phyloP scores from a whole-genome alignment of 768 basidiomycete species.

The Trichaptum fuscoviolaceum region DNA sequence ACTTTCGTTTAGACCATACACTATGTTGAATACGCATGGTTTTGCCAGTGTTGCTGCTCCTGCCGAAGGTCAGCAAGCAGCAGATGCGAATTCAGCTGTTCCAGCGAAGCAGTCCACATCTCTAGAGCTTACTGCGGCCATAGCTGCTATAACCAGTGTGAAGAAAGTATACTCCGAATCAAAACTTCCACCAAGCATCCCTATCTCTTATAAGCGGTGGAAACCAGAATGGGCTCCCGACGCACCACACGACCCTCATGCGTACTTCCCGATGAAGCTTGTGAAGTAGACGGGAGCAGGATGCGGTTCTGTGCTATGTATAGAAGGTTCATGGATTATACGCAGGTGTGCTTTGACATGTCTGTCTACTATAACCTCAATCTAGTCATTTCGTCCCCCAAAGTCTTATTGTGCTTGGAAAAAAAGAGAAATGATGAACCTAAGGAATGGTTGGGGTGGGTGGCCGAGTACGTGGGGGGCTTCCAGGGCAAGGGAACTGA shows the following conservation, averaged over 20 bases:
- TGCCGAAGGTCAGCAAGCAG: slow-evolving; percentile 28
- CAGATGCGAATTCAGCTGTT: slow-evolving; percentile 33
- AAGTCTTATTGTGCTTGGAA: neutral
- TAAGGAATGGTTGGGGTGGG: neutral
- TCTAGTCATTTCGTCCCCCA: neutral
- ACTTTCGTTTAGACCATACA: slow-evolving; percentile 10
- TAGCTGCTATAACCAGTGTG: slow-evolving; percentile 54
- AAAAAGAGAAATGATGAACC: neutral
- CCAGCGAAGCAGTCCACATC: slow-evolving; percentile 38
- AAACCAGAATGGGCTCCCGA: slow-evolving; percentile 61
- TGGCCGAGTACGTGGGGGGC: neutral
- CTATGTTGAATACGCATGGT: slow-evolving; percentile 5
- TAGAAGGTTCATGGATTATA: neutral
- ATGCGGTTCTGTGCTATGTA: neutral
- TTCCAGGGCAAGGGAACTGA: neutral
- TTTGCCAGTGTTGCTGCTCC: slow-evolving; percentile 50
- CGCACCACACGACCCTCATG: slow-evolving; percentile 76
- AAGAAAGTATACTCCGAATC: slow-evolving; percentile 55
- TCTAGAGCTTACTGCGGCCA: slow-evolving; percentile 68
- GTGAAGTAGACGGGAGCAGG: slow-evolving; percentile 26
- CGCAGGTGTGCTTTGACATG: neutral
- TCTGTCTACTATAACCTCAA: neutral
- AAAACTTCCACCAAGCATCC: slow-evolving; percentile 70
- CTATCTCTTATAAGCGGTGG: slow-evolving; percentile 69
- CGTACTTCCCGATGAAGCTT: slow-evolving; percentile 81